phyloP scores from a whole-genome alignment of 768 basidiomycete species.

The Hygrophorus russula region DNA sequence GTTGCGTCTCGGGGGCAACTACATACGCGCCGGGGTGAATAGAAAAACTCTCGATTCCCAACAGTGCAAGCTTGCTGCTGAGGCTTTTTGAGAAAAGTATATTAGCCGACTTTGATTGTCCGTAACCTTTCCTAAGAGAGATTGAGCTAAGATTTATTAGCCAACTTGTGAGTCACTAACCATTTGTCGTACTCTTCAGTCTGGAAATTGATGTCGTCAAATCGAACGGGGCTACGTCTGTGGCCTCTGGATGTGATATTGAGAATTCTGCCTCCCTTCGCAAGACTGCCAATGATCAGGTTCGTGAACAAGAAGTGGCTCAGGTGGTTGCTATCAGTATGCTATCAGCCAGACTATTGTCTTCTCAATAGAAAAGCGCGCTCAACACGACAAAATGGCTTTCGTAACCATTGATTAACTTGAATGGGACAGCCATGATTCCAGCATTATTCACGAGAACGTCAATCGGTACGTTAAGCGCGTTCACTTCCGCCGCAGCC shows the following conservation, averaged over 20 bases:
- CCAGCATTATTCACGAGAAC: slow-evolving; percentile 14
- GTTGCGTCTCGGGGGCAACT: no score
- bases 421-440: slow-evolving; percentile 14
- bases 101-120: slow-evolving; percentile 2
- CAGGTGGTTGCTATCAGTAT: slow-evolving; percentile 9
- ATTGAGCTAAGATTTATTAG: background rate
- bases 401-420: slow-evolving; percentile 13
- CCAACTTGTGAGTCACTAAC: no score
- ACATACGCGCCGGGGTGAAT: no score
- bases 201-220: no score
- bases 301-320: slow-evolving; percentile 14
- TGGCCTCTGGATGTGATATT: no score
- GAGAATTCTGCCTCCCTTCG: slow-evolving; percentile 3
- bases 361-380: no score
- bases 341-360: no score
- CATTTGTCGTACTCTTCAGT: no score
- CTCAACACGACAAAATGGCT: slow-evolving; percentile 10
- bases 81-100: background rate
- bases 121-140: slow-evolving; percentile 7
- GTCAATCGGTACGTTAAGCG: slow-evolving; percentile 11
- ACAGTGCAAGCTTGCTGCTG: no score
- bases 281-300: slow-evolving; percentile 8
- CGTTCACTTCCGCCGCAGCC: slow-evolving; percentile 10
- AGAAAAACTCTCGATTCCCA: no score
- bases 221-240: no score